Evolutionary conservation across 768 basidiomycete species (phyloP), one percentile per base, ranked within the genome.

Genomic region (Suillus subluteus): DNA sequence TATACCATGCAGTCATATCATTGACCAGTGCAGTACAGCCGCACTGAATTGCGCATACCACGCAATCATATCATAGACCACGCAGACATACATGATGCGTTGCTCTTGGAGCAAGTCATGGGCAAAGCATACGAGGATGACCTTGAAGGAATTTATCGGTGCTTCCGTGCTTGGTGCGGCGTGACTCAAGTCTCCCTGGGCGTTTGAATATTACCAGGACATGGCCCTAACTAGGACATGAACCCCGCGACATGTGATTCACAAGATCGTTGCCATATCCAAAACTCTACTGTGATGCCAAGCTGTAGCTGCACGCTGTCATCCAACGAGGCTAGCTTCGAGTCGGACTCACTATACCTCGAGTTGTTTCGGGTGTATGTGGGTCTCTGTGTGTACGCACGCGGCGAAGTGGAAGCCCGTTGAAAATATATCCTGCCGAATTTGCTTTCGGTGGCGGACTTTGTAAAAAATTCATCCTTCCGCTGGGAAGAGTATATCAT

Each of bases 111-210:
- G 52, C 65, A 58, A 65, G 62, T 63, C 62, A 64, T 64, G 62
- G 26, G 30, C 48, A 16, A 41, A 50, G 62, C 62, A 52, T 63
- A 48, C 65, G 65, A 65, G 65, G 44, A 48, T 40, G 58, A 13
- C 48, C 52, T 52, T 9, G 8, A 21, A 21, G 50, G 62, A 32
- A 38, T 50, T 43, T 67, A 62, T 67, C 66, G 66, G 66, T 67
- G 66, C 46, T 59, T 67, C 56, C 66, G 66, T 61, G 65, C 66
- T 41, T 23, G 38, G 66, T 30, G 66, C 65, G 66, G 38, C 54
- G 7, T 65, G 62, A 38, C 44, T 55, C 66, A 38, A 35, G 62
- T 66, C 40, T 61, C 59, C 40, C 26, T 41, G 59, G 26, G 59
- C 41, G 37, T 35, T 56, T 56, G 55, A 56, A 56, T n/a, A 37